A percentile compares a stretch with the other conserved stretches of the same genome.
These are phyloP conservation scores for Omphalotus olearius DNA, from an alignment of 1,284 basidiomycete species.

Conservation along the genomic window DNA sequence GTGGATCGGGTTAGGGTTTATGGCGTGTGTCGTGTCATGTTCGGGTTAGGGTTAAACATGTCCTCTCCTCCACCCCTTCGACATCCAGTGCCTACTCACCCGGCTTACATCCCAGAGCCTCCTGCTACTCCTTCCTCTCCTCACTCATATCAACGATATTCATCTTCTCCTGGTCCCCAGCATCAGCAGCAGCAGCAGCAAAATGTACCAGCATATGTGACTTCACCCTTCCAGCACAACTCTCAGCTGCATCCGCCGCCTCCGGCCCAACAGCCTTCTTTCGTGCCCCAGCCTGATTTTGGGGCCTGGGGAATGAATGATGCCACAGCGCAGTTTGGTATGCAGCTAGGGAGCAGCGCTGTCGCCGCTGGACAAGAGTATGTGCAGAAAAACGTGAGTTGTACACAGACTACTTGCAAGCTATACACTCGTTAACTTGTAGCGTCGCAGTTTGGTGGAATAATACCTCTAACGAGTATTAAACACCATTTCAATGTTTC, in stretches of 20 bases:
- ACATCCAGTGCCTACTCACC: conserved; percentile 88
- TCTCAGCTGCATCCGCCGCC: conserved; percentile 26
- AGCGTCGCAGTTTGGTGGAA: conserved; percentile 64
- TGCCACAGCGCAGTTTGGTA: conserved; percentile 92
- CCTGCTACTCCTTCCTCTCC: conserved; percentile 77
- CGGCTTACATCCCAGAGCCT: conserved; percentile 85
- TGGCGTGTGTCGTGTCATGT: neutral
- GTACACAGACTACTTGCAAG: conserved; percentile 1
- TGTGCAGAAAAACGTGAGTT: conserved; percentile 86
- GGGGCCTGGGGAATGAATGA: conserved; percentile 85
- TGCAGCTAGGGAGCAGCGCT: conserved; percentile 92
- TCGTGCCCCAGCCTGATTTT: conserved; percentile 36
- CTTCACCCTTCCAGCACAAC: conserved; percentile 23
- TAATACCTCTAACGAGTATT: conserved; percentile 73
- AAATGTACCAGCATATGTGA: conserved; percentile 17
- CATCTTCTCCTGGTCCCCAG: conserved; percentile 48
- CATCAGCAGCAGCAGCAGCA: conserved; percentile 27
- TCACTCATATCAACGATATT: conserved; percentile 72
- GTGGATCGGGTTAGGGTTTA: neutral
- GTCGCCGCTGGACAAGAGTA: conserved; percentile 95
- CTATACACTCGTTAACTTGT: conserved; percentile 2
- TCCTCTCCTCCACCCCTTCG: conserved; percentile 77
- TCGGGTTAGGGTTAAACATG: conserved; percentile 1
- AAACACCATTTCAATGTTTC: conserved; percentile 98
- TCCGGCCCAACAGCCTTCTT: conserved; percentile 24